Evolutionary conservation across 139 green algal genomes (phyloP), one percentile per base, ranked within the genome.

Genomic region (Coccomyxa sp.): DNA sequence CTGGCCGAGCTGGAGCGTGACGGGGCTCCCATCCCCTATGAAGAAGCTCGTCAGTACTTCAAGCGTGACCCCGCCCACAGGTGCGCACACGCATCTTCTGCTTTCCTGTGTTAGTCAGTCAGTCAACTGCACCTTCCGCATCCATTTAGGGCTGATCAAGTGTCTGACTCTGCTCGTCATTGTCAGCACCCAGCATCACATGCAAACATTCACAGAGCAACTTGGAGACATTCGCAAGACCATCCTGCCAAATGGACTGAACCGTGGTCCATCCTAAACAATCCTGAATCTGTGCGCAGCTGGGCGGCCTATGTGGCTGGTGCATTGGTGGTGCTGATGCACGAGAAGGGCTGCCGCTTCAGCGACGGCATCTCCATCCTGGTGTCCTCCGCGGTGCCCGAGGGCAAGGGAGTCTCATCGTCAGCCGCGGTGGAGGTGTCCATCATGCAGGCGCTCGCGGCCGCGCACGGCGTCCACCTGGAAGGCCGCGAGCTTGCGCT

Each of bases 231-330:
- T n/a, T n/a, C n/a, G n/a, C n/a, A n/a, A n/a, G n/a, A n/a, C n/a
- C n/a, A n/a, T n/a, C n/a, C n/a, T n/a, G n/a, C n/a, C n/a, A n/a
- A n/a, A n/a, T n/a, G n/a, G n/a, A n/a, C n/a, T n/a, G n/a, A n/a
- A n/a, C n/a, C n/a, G n/a, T n/a, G n/a, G n/a, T n/a, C n/a, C n/a
- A n/a, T n/a, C n/a, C n/a, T n/a, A n/a, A n/a, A n/a, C n/a, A n/a
- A n/a, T n/a, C n/a, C n/a, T n/a, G n/a, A n/a, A n/a, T n/a, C n/a
- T n/a, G n/a, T 51, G 14, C 84, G 85, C 76, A 88, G 81, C 67
- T 99, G 97, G 96, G 92, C 93, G 11, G 95, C 93, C 9, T 99
- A 99, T 77, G 88, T 98, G 32, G 96, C 86, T 21, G 96, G 96
- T 25, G 90, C 89, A 57, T 71, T 98, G 80, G 82, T 97, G 78